Evolutionary conservation across 495 filamentous ascomycete genomes (phyloP).

Genomic region (Lindgomyces ingoldianus): DNA sequence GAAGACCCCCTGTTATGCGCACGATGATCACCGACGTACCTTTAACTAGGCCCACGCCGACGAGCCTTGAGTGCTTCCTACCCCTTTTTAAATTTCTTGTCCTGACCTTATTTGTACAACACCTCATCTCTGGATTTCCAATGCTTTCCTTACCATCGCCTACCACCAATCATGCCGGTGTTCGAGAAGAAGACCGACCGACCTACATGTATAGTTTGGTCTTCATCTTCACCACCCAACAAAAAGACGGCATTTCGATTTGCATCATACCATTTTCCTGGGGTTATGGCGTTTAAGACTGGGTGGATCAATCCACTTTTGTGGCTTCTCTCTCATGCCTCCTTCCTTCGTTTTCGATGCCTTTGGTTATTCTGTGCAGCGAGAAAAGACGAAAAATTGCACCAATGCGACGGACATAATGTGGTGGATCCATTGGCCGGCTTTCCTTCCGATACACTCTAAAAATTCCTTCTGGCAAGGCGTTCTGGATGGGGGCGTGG

Average conservation of each 20-base stretch:
- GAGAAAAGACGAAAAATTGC: too few relatives aligned
- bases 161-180: background rate
- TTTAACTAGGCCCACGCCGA: slow-evolving; percentile 31
- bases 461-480: too few relatives aligned
- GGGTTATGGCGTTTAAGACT: background rate
- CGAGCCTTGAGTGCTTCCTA: slow-evolving; percentile 5
- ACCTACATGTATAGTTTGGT: too few relatives aligned
- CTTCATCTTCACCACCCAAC: too few relatives aligned
- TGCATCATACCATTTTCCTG: background rate
- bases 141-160: background rate
- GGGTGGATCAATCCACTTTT: too few relatives aligned
- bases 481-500: too few relatives aligned
- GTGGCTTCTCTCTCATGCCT: slow-evolving; percentile 3
- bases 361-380: too few relatives aligned
- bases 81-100: background rate
- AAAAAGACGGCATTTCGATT: slow-evolving; percentile 1
- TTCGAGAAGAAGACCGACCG: too few relatives aligned
- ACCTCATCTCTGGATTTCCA: background rate
- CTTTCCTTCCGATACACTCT: too few relatives aligned
- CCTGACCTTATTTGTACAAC: slow-evolving; percentile 8
- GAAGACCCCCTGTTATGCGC: background rate
- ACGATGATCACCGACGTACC: slow-evolving; percentile 21
- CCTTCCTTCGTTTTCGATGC: background rate
- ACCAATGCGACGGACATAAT: too few relatives aligned
- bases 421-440: too few relatives aligned